A percentile compares a stretch with the other conserved stretches of the same genome.
Conservation (phyloP, 257 asterid genomes). For the Pogostemon cablin region DNA sequence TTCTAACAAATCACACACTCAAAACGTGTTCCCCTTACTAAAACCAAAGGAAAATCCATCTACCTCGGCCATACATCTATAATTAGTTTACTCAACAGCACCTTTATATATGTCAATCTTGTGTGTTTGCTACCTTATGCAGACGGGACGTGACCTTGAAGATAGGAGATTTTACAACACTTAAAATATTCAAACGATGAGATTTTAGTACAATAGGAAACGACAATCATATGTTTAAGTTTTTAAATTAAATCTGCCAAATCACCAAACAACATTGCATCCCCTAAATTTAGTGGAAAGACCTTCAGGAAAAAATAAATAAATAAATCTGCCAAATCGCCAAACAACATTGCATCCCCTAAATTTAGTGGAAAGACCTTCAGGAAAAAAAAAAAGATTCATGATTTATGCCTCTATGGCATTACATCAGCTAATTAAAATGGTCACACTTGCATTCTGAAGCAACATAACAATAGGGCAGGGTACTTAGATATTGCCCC, state of each 20-base stretch:
- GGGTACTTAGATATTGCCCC: neutral
- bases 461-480: slow-evolving; percentile 1
- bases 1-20: neutral
- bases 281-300: slow-evolving; percentile 1
- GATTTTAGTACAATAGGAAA: slow-evolving; percentile 8
- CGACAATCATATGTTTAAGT: neutral
- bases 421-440: too few species aligned
- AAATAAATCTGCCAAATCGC: neutral
- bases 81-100: neutral
- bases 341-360: too few species aligned
- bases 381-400: neutral
- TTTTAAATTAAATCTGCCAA: slow-evolving; percentile 5
- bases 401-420: too few species aligned
- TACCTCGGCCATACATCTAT: slow-evolving; percentile 8
- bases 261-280: slow-evolving; percentile 15
- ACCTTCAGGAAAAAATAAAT: neutral
- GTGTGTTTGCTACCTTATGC: neutral
- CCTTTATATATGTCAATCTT: slow-evolving; percentile 2
- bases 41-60: neutral
- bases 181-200: slow-evolving; percentile 9
- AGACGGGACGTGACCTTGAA: neutral
- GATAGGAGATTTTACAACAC: neutral
- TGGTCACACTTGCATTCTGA: neutral
- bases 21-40: neutral
- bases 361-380: too few species aligned